These are phyloP conservation scores for Cyberlindnera maritima DNA, from an alignment of 805 yeast genomes.

Conservation along the genomic window DNA sequence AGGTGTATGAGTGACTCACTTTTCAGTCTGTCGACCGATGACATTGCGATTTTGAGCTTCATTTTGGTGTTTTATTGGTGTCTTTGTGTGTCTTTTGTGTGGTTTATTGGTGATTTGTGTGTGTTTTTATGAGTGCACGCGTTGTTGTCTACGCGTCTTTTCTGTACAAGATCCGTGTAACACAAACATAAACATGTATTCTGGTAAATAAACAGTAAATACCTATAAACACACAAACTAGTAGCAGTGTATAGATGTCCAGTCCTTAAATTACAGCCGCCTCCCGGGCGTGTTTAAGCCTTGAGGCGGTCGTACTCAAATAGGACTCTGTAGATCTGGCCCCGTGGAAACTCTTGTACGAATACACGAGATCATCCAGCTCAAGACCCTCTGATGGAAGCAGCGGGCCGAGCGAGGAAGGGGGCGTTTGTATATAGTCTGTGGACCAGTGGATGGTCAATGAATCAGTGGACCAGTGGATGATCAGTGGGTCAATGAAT, in stretches of 20 bases:
- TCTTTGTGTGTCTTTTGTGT: too few species aligned
- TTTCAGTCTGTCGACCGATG: slow-evolving; percentile 29
- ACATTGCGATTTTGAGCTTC: slow-evolving; percentile 31
- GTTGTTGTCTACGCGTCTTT: background rate
- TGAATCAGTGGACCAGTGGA: background rate
- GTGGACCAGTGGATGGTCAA: too few species aligned
- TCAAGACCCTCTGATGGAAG: slow-evolving; percentile 44
- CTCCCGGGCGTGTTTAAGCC: slow-evolving; percentile 25
- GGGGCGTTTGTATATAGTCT: slow-evolving; percentile 34
- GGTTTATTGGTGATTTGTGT: background rate
- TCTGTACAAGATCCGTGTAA: too few species aligned
- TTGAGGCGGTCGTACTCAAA: slow-evolving; percentile 59
- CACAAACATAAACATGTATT: too few species aligned
- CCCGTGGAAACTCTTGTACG: slow-evolving; percentile 35
- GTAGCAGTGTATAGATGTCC: slow-evolving; percentile 11
- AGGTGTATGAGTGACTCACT: slow-evolving; percentile 23
- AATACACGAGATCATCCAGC: slow-evolving; percentile 49
- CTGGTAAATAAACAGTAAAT: background rate
- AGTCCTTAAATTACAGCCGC: slow-evolving; percentile 29
- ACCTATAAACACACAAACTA: background rate
- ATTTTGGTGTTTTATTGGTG: slow-evolving; percentile 10
- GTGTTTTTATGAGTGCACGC: background rate
- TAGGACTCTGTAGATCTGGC: slow-evolving; percentile 43
- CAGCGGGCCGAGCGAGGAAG: slow-evolving; percentile 60
- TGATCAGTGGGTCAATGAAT: too few species aligned